Base-by-base conservation (phyloP, 768 basidiomycete species). In the Suillus occidentalis region DNA sequence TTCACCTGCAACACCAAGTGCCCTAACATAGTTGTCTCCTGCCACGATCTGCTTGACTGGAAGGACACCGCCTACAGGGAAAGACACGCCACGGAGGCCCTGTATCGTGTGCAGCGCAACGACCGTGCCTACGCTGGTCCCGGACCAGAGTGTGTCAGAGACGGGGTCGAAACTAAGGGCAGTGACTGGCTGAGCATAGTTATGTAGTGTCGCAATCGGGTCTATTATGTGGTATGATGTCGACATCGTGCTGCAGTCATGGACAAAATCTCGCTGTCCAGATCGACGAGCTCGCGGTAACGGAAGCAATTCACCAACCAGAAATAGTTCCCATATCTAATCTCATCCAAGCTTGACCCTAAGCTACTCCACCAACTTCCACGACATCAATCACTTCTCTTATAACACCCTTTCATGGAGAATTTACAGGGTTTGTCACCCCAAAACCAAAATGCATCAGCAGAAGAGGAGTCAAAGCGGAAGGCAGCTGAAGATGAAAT, bases 131-230 rank as follows among this genome's bases (percentile, higher is more conserved):
- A 85, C 78, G 64, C 87, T 86, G 10, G 85, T 83, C 37, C 95
- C 96, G 56, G 89, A 81, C 95, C 95, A 97, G 42, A 99, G 79
- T 7, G 90, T 86, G 75, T 98, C 95, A 0, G 94, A 92, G 25
- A 91, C 89, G 9, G 94, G 90, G 77, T 99, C 97, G 74, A 99
- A 96, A 0, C 89, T 86, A 63, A 97, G 82, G 0, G 93, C 86
- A 28, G 91, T 89, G 57, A 91, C 82, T 31, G 89, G 84, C 69
- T 86, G 84, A 36, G 20, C 63, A 65, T 60, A 58, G 18, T 65
- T 60, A 20, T 63, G 66, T 18, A 69, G 36, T 0, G 67, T 52
- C 4, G 50, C 18, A 60, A 77, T 68, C 7, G 74, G 65, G 13
- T 40, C 39, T 40, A 65, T 58, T 53, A 66, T 18, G 22, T 69